These are phyloP conservation scores for Brasilioporus rufonigricans DNA, from an alignment of 768 basidiomycete species.

Conservation along the genomic window DNA sequence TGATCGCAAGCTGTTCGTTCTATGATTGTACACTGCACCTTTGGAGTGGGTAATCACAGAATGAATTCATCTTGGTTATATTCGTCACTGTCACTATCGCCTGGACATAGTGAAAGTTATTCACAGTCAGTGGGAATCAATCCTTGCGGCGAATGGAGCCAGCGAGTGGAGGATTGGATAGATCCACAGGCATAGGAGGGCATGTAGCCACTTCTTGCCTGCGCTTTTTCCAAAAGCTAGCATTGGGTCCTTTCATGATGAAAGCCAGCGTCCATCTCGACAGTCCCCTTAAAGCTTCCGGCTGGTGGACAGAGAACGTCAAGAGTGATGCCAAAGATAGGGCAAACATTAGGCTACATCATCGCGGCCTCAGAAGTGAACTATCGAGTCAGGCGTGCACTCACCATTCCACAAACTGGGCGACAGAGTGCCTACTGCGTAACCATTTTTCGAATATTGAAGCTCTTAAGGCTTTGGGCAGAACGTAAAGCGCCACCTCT, in stretches of 20 bases:
- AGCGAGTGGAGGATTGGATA: background rate
- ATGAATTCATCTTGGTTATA: background rate
- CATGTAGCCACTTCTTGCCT: constrained; percentile 14
- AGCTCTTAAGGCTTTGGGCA: constrained; percentile 67
- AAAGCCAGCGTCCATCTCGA: constrained; percentile 72
- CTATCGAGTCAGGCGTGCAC: constrained; percentile 10
- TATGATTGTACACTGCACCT: constrained; percentile 85
- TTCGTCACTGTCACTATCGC: background rate
- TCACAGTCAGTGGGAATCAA: background rate
- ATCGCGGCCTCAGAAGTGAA: constrained; percentile 10
- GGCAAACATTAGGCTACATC: constrained; percentile 52
- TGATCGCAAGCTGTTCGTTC: constrained; percentile 90
- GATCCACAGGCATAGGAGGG: constrained; percentile 8
- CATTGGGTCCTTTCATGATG: constrained; percentile 58
- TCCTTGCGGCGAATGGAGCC: background rate
- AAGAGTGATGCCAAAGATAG: constrained; percentile 64
- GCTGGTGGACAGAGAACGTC: constrained; percentile 59
- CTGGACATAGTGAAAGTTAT: background rate
- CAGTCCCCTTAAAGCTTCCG: constrained; percentile 66
- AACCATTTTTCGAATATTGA: constrained; percentile 57
- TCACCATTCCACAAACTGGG: constrained; percentile 54
- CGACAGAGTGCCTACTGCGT: constrained; percentile 39
- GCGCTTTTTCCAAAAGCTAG: constrained; percentile 49
- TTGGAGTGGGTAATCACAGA: constrained; percentile 61
- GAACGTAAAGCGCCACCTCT: constrained; percentile 78